These are phyloP conservation scores for Kalmanozyma brasiliensis DNA, from an alignment of 1,284 basidiomycete genomes.

Conservation along the genomic window DNA sequence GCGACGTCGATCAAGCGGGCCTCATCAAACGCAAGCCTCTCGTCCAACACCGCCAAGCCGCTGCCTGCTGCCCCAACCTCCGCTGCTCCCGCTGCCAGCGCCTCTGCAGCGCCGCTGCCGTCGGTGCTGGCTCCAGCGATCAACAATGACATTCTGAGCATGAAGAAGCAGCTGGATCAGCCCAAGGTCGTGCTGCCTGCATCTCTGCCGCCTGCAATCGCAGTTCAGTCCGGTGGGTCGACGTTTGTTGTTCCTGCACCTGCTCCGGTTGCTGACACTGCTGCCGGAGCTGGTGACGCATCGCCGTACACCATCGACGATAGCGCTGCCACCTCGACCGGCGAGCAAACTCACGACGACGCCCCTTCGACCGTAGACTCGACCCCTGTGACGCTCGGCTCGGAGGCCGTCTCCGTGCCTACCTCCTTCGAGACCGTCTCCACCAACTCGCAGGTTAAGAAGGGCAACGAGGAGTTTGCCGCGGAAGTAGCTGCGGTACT, in stretches of 20 bases:
- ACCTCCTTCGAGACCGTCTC: neutral
- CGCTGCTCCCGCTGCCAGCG: slow-evolving; percentile 6
- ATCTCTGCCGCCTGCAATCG: neutral
- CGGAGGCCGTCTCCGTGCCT: too few relatives aligned
- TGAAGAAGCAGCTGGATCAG: slow-evolving; percentile 20
- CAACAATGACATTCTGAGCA: slow-evolving; percentile 16
- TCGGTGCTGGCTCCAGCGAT: slow-evolving; percentile 22
- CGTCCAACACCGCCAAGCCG: slow-evolving; percentile 15
- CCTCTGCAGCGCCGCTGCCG: neutral
- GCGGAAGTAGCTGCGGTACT: slow-evolving; percentile 17
- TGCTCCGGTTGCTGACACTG: neutral
- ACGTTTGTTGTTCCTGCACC: slow-evolving; percentile 1
- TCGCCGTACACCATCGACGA: slow-evolving; percentile 9
- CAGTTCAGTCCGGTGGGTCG: neutral
- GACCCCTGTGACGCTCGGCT: too few relatives aligned
- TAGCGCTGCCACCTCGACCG: neutral
- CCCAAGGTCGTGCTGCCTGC: neutral
- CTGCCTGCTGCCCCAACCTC: slow-evolving; percentile 13
- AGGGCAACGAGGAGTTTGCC: slow-evolving; percentile 6
- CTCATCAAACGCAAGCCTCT: slow-evolving; percentile 30
- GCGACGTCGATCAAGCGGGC: slow-evolving; percentile 22
- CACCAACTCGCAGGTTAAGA: neutral
- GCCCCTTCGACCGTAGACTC: too few relatives aligned
- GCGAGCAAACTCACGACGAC: neutral
- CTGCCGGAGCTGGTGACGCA: neutral